phyloP scores from a whole-genome alignment of 148 eudicot species.

The Rhododendron ovatum region DNA sequence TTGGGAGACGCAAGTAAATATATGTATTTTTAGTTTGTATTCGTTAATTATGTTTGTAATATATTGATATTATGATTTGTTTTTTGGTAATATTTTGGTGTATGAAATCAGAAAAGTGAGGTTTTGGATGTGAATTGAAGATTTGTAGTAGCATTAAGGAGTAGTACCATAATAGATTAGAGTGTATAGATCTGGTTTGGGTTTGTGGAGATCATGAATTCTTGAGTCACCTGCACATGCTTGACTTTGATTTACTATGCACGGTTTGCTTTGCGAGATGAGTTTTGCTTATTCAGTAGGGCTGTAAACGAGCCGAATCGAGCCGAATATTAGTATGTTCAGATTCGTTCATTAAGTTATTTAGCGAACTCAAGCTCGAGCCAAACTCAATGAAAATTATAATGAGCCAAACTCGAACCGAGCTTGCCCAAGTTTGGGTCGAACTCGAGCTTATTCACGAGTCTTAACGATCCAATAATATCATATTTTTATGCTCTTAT shows the following conservation, averaged over 20 bases:
- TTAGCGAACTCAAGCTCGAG: no score
- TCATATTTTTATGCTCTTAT: no score
- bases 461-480: no score
- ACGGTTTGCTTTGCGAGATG: not conserved
- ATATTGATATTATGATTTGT: not conserved
- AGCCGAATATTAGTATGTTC: no score
- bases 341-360: no score
- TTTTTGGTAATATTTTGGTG: not conserved
- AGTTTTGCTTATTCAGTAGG: no score
- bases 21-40: not conserved
- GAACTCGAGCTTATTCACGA: no score
- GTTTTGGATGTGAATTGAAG: not conserved
- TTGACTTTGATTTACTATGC: not conserved
- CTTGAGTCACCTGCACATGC: not conserved
- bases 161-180: not conserved
- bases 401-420: no score
- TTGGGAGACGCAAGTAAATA: not conserved
- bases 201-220: not conserved
- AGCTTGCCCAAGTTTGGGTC: no score
- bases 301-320: no score
- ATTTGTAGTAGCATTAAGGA: not conserved
- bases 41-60: not conserved
- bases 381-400: no score
- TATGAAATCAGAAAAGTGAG: constrained; percentile 1
- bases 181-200: not conserved